Base-by-base conservation (phyloP, 805 yeast genomes). In the Cyberlindnera mississippiensis region DNA sequence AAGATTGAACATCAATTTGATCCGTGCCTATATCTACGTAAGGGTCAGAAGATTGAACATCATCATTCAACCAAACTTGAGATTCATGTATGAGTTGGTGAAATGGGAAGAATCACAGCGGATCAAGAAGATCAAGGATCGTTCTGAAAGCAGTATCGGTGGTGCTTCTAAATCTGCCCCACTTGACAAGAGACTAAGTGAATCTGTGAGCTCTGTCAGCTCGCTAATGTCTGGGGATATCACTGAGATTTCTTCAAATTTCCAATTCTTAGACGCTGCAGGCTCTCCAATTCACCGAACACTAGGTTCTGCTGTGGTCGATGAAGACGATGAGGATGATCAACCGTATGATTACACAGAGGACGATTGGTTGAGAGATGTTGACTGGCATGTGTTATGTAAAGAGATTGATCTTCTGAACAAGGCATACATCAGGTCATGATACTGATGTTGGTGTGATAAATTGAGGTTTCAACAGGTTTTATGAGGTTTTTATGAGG, bases 61-160 rank as follows among this genome's bases (percentile, higher is more conserved):
- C 44, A 87, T 91, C 26, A 91, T 91, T 49, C 98, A 91, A 62
- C 98, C 98, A 12, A 91, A 89, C 60, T 68, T 91, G 59, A 76
- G 91, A 59, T 82, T 91, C 58, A 85, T 89, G 88, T 91, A 88
- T 61, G 97, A 90, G 57, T 68, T 91, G 46, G 78, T 87, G 61
- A 82, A 81, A 59, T 77, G 80, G 80, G 84, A 78, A 33, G 73
- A 69, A 18, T 24, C 43, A 12, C 42, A 33, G 16, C 29, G 40
- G 15, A 27, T 26, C 18, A 26, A 11, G 41, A 33, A n/a, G 42
- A 37, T 35, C 29, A 49, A 37, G 30, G 29, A 16, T 33, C 40
- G 42, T 4, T 27, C 27, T 17, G 27, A 27, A 40, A 18, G 12
- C 15, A 28, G 24, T 17, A n/a, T n/a, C n/a, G 34, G 35, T 12